phyloP scores from a whole-genome alignment of 176 grass and related monocot genomes.

The Eleusine indica region DNA sequence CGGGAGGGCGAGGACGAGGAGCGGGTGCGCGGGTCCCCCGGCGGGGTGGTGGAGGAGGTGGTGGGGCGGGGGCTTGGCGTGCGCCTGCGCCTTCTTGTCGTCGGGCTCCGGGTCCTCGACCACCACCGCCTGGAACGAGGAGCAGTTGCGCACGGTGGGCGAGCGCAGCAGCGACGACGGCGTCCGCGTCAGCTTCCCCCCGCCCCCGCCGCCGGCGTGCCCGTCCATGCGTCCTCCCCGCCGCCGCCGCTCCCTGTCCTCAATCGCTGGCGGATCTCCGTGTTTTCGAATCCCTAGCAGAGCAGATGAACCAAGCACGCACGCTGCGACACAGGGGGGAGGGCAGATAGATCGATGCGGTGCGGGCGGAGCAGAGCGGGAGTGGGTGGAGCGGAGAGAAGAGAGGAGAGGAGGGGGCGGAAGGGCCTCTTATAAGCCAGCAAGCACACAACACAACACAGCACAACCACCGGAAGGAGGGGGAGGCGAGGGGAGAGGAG shows the following conservation, averaged over 20 bases:
- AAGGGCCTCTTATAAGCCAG: slow-evolving; percentile 41
- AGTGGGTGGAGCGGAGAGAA: slow-evolving; percentile 44
- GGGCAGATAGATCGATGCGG: neutral
- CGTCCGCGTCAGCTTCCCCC: slow-evolving; percentile 71
- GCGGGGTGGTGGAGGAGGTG: slow-evolving; percentile 36
- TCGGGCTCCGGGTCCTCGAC: slow-evolving; percentile 63
- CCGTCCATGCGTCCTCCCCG: slow-evolving; percentile 42
- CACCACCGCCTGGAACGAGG: slow-evolving; percentile 61
- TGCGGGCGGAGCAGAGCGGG: neutral
- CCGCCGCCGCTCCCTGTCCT: slow-evolving; percentile 30
- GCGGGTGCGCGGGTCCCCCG: slow-evolving; percentile 29
- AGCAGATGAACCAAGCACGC: neutral
- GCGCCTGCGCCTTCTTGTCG: slow-evolving; percentile 51
- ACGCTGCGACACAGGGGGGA: too few relatives aligned
- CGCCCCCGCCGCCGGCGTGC: slow-evolving; percentile 34
- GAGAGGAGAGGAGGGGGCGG: slow-evolving; percentile 23
- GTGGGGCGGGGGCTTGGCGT: slow-evolving; percentile 44
- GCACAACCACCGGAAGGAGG: slow-evolving; percentile 4
- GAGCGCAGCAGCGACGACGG: slow-evolving; percentile 86
- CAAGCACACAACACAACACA: neutral
- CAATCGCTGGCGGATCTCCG: slow-evolving; percentile 36
- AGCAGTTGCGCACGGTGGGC: slow-evolving; percentile 70
- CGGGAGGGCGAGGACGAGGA: slow-evolving; percentile 44
- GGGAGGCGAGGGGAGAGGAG: too few relatives aligned
- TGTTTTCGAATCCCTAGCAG: neutral